Evolutionary conservation across 2,329 filamentous ascomycete species (phyloP).

Genomic region (Aplosporella prunicola): DNA sequence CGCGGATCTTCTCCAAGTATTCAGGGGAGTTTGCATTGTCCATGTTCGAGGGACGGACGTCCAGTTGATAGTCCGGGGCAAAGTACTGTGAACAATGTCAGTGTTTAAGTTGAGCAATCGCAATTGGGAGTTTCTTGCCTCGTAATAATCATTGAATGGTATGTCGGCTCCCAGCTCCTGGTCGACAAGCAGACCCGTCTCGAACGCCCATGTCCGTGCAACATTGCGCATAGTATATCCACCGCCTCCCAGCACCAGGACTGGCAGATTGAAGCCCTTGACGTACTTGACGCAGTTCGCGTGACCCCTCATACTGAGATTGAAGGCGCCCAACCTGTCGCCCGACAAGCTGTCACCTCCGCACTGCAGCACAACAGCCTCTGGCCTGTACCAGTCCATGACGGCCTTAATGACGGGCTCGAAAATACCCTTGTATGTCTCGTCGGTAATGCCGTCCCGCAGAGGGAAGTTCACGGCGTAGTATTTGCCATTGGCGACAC

Average conservation of each 20-base stretch:
- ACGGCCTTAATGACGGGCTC: constrained; percentile 58
- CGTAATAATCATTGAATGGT: constrained; percentile 95
- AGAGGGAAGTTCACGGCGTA: constrained; percentile 62
- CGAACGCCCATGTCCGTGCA: constrained; percentile 51
- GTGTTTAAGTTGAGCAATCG: too few species aligned
- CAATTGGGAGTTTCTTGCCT: constrained; percentile 34
- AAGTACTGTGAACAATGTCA: constrained; percentile 45
- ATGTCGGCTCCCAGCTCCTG: constrained; percentile 73
- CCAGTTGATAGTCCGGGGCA: constrained; percentile 59
- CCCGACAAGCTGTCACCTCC: constrained; percentile 59
- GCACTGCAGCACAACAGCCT: constrained; percentile 60
- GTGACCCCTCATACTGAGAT: constrained; percentile 60
- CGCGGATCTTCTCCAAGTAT: constrained; percentile 59
- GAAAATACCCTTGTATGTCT: constrained; percentile 58
- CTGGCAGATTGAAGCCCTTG: constrained; percentile 57
- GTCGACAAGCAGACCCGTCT: constrained; percentile 74
- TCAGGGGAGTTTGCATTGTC: constrained; percentile 61
- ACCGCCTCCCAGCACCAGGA: constrained; percentile 56
- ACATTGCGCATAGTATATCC: constrained; percentile 63
- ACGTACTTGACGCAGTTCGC: constrained; percentile 62
- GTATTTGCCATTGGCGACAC: constrained; percentile 57
- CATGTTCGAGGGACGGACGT: constrained; percentile 62
- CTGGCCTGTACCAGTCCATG: constrained; percentile 60
- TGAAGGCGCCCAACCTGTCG: constrained; percentile 60
- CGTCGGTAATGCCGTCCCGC: constrained; percentile 59